These are phyloP conservation scores for Wickerhamomyces canadensis DNA, from an alignment of 805 yeast genomes.

Conservation along the genomic window DNA sequence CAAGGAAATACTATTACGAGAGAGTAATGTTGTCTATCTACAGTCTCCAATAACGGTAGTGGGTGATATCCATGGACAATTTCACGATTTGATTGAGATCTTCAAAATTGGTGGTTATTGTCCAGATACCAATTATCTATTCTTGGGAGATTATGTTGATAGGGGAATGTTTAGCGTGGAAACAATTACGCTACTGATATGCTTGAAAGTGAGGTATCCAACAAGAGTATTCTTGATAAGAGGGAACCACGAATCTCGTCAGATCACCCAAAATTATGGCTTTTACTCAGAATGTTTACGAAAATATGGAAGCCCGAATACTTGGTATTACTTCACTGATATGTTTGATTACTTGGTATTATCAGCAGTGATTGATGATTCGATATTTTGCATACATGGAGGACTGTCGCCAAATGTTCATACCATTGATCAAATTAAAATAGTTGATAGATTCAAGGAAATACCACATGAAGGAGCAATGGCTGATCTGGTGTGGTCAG, in stretches of 20 bases:
- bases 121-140: constrained; percentile 89
- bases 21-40: constrained; percentile 82
- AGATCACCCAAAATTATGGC: constrained; percentile 95
- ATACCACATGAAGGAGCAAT: constrained; percentile 99
- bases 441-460: constrained; percentile 87
- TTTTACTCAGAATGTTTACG: constrained; percentile 91
- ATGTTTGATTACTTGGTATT: constrained; percentile 86
- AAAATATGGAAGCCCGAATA: constrained; percentile 75
- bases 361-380: constrained; percentile 85
- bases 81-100: constrained; percentile 87
- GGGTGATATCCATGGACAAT: constrained; percentile 98
- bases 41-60: constrained; percentile 89
- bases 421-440: constrained; percentile 83
- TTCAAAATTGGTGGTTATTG: constrained; percentile 91
- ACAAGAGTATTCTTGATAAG: constrained; percentile 73
- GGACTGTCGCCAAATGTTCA: constrained; percentile 95
- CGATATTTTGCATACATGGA: constrained; percentile 93
- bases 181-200: constrained; percentile 78
- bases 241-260: constrained; percentile 96
- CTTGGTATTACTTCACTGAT: constrained; percentile 89
- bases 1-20: constrained; percentile 73
- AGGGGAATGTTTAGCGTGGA: constrained; percentile 92
- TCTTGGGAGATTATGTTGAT: constrained; percentile 95
- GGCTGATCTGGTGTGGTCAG: constrained; percentile 99
- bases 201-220: constrained; percentile 85